These are phyloP conservation scores for Neocucurbitaria cava DNA, from an alignment of 2,329 filamentous ascomycete genomes.

Conservation along the genomic window DNA sequence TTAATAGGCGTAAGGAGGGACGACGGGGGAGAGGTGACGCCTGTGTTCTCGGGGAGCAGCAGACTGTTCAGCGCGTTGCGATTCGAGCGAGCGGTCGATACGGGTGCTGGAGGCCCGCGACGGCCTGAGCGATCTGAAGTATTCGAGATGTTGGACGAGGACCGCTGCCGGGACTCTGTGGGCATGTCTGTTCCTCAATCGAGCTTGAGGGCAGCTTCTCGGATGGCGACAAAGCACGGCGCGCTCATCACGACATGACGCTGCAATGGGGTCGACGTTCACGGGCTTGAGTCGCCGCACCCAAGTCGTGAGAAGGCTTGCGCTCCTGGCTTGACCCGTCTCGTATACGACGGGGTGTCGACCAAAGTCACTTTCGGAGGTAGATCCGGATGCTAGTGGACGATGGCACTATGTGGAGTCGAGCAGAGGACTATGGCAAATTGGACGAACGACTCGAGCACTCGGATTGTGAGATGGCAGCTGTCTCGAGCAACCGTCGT, in stretches of 20 bases:
- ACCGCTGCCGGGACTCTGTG: conserved; percentile 40
- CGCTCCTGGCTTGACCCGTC: conserved; percentile 10
- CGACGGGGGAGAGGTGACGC: conserved; percentile 32
- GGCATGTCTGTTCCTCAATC: conserved; percentile 36
- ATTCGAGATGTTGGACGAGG: conserved; percentile 39
- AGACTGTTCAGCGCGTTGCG: conserved; percentile 28
- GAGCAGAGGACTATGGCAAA: conserved; percentile 6
- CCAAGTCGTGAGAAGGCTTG: conserved; percentile 4
- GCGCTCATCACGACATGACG: conserved; percentile 37
- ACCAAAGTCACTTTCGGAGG: conserved; percentile 4
- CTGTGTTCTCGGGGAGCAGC: conserved; percentile 29
- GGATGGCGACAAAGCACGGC: conserved; percentile 19
- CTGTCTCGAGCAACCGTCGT: conserved; percentile 8
- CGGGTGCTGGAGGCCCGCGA: conserved; percentile 33
- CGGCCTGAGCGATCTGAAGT: conserved; percentile 32
- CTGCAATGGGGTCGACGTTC: conserved; percentile 16
- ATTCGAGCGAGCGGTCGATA: conserved; percentile 32
- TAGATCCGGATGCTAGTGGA: conserved; percentile 8
- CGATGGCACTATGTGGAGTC: conserved; percentile 7
- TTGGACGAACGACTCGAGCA: background rate
- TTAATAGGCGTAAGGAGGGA: conserved; percentile 47
- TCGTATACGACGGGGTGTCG: conserved; percentile 5
- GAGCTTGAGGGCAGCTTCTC: conserved; percentile 21
- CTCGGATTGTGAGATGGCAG: background rate
- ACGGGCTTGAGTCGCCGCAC: conserved; percentile 2